Evolutionary conservation across 495 filamentous ascomycete species (phyloP).

Genomic region (Filosporella fistucella): DNA sequence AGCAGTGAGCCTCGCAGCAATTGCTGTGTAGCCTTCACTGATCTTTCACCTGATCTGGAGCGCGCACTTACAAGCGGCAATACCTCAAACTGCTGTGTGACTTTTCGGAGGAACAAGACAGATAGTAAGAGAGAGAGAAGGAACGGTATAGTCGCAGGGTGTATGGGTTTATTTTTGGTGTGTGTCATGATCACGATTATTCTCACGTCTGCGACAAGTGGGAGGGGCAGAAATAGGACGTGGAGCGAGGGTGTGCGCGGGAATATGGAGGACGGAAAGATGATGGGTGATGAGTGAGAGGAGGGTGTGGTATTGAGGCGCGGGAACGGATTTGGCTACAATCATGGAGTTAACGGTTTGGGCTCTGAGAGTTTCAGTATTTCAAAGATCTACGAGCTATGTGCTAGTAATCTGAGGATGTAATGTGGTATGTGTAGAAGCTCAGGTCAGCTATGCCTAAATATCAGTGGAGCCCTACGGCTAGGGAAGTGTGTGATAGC

Average conservation of each 20-base stretch:
- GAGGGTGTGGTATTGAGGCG: too few relatives aligned
- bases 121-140: too few relatives aligned
- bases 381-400: neutral
- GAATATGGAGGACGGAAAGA: neutral
- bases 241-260: neutral
- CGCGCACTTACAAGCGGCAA: constrained; percentile 2
- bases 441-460: constrained; percentile 12
- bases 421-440: constrained; percentile 8
- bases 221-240: neutral
- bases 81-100: constrained; percentile 14
- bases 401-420: constrained; percentile 1
- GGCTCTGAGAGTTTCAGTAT: neutral
- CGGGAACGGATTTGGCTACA: too few relatives aligned
- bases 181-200: neutral
- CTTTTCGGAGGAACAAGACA: neutral
- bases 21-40: constrained; percentile 17
- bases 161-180: neutral
- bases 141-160: neutral
- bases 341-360: too few relatives aligned
- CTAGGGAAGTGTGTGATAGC: constrained; percentile 12
- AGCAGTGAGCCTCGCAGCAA: constrained; percentile 3
- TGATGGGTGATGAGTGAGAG: neutral
- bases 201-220: neutral
- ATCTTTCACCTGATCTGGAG: constrained; percentile 13
- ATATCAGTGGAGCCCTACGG: constrained; percentile 14